phyloP scores from a whole-genome alignment of 345 rosid species.

The Salix brachista region DNA sequence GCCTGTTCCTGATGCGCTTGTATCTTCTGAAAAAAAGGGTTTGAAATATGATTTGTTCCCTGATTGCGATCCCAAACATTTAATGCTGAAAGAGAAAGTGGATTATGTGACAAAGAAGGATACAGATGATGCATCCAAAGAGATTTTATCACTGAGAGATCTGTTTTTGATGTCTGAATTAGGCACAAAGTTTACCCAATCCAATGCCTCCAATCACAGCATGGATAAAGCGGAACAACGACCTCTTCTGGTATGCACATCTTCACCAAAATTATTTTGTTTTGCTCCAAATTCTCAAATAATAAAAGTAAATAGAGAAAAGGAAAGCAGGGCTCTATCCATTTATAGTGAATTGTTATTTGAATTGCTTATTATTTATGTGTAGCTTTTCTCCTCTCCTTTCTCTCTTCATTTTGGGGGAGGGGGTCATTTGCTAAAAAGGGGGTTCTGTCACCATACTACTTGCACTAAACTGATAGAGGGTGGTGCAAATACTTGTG shows the following conservation, averaged over 20 bases:
- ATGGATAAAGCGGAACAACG: slow-evolving; percentile 23
- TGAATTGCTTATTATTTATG: neutral
- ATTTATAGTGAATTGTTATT: neutral
- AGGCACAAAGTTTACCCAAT: slow-evolving; percentile 15
- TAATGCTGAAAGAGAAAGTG: slow-evolving; percentile 11
- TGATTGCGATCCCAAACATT: slow-evolving; percentile 7
- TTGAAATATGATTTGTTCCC: neutral
- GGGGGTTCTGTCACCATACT: neutral
- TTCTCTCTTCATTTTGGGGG: neutral
- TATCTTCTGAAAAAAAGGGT: neutral
- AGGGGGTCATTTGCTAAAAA: neutral
- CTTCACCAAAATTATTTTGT: neutral
- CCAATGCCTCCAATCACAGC: slow-evolving; percentile 12
- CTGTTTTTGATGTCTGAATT: slow-evolving; percentile 34
- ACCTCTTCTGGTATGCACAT: slow-evolving; percentile 35
- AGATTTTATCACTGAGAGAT: slow-evolving; percentile 40
- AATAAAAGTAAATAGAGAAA: neutral
- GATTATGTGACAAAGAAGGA: slow-evolving; percentile 13
- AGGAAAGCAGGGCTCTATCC: neutral
- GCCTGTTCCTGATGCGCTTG: neutral
- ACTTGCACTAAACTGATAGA: neutral
- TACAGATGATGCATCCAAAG: slow-evolving; percentile 17
- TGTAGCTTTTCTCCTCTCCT: neutral
- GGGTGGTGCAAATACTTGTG: neutral
- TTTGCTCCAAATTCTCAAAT: neutral